Percentiles rank a stretch among this genome's conserved stretches.
Conservation (phyloP, 768 basidiomycete genomes). For the Trametes coccinea region DNA sequence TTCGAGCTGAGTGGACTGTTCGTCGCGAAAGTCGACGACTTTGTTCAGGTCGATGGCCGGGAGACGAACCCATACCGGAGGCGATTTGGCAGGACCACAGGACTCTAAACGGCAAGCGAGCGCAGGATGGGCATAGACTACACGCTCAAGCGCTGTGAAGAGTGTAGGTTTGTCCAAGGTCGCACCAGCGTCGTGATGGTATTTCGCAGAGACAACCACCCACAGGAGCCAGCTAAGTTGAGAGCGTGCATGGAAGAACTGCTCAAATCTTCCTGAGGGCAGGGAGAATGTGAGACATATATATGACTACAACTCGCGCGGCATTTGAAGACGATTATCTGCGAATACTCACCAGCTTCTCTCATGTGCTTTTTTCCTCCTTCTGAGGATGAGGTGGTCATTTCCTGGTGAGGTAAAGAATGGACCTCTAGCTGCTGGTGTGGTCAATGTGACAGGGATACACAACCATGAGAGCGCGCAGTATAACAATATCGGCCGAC, state of each 20-base stretch:
- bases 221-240: background rate
- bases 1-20: conserved; percentile 19
- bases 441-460: too few relatives aligned
- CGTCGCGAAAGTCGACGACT: conserved; percentile 34
- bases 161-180: conserved; percentile 29
- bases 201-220: conserved; percentile 8
- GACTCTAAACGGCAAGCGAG: conserved; percentile 21
- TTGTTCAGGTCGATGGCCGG: conserved; percentile 31
- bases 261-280: conserved; percentile 4
- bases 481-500: too few relatives aligned
- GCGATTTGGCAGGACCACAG: background rate
- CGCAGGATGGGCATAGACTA: conserved; percentile 33
- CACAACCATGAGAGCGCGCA: too few relatives aligned
- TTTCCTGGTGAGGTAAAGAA: too few relatives aligned
- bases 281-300: background rate
- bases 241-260: background rate
- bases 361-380: too few relatives aligned
- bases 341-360: too few relatives aligned
- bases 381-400: too few relatives aligned
- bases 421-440: too few relatives aligned
- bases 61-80: conserved; percentile 33
- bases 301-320: background rate
- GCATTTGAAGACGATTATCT: background rate
- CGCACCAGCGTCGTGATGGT: background rate
- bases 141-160: conserved; percentile 28